A percentile compares a stretch with the other conserved stretches of the same genome.
These are phyloP conservation scores for Tetrapisispora namnaoensis DNA, from an alignment of 805 yeast genomes.

Conservation along the genomic window DNA sequence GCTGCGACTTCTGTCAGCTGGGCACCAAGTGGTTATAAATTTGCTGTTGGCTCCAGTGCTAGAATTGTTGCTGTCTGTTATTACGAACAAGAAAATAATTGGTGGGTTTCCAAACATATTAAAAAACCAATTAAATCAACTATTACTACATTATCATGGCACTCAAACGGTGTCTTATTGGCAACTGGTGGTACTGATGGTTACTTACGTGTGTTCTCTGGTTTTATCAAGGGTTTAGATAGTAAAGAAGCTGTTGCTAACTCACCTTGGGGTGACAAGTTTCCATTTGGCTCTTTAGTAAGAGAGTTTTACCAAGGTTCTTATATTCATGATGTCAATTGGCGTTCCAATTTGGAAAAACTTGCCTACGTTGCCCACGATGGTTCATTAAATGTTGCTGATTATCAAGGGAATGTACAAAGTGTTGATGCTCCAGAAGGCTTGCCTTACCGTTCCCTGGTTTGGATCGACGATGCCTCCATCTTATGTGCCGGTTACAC, in stretches of 20 bases:
- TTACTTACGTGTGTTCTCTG: slow-evolving; percentile 80
- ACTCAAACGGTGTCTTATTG: slow-evolving; percentile 78
- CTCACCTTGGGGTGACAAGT: slow-evolving; percentile 85
- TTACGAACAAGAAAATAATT: slow-evolving; percentile 90
- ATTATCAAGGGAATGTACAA: slow-evolving; percentile 33
- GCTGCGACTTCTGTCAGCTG: slow-evolving; percentile 93
- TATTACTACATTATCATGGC: slow-evolving; percentile 79
- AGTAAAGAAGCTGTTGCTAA: slow-evolving; percentile 41
- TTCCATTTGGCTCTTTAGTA: slow-evolving; percentile 79
- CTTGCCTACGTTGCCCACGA: slow-evolving; percentile 82
- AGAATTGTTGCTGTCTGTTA: slow-evolving; percentile 91
- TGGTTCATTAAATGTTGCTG: slow-evolving; percentile 69
- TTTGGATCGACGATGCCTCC: slow-evolving; percentile 57
- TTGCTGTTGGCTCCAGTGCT: slow-evolving; percentile 96
- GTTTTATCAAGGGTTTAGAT: slow-evolving; percentile 83
- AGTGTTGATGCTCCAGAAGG: slow-evolving; percentile 29
- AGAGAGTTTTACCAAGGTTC: slow-evolving; percentile 49
- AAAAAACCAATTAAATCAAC: slow-evolving; percentile 91
- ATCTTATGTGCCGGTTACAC: slow-evolving; percentile 87
- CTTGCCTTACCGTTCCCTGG: slow-evolving; percentile 71
- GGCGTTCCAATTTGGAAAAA: slow-evolving; percentile 69
- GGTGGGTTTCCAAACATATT: slow-evolving; percentile 99
- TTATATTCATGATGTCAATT: slow-evolving; percentile 87
- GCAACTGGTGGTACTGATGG: slow-evolving; percentile 93
- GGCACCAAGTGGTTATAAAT: slow-evolving; percentile 92